Evolutionary conservation across 805 yeast species (phyloP).

Genomic region (Kodamaea hsintzibuensis): DNA sequence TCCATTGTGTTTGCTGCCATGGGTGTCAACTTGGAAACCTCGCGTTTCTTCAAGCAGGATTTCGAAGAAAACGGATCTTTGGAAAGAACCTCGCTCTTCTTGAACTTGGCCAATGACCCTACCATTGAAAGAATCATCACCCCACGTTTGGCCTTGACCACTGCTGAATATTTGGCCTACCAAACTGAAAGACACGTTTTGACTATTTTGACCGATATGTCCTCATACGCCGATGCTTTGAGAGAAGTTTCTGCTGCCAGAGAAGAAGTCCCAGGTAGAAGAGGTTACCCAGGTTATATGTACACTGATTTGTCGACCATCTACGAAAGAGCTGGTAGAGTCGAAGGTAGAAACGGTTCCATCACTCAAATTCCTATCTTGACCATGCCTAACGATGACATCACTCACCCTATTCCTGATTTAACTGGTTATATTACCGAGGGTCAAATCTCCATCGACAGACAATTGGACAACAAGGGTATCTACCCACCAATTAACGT

Average conservation of each 20-base stretch:
- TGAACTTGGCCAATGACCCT: constrained; percentile 98
- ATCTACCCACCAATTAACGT: constrained; percentile 98
- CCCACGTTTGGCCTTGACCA: constrained; percentile 97
- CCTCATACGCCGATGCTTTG: constrained; percentile 99
- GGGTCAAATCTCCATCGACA: constrained; percentile 97
- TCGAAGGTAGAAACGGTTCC: constrained; percentile 99
- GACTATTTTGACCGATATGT: constrained; percentile 98
- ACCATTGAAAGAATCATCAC: constrained; percentile 99
- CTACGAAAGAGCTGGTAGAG: constrained; percentile 99
- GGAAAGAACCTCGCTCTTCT: constrained; percentile 95
- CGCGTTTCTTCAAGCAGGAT: constrained; percentile 98
- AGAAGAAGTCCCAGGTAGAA: constrained; percentile 99
- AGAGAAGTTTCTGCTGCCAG: constrained; percentile 99
- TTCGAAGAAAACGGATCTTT: constrained; percentile 98
- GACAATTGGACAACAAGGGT: constrained; percentile 96
- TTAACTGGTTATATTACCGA: constrained; percentile 99
- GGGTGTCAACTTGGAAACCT: constrained; percentile 99
- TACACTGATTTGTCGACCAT: constrained; percentile 98
- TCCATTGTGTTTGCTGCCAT: constrained; percentile 99
- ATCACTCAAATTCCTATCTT: constrained; percentile 98
- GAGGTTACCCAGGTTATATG: constrained; percentile 99
- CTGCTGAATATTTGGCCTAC: constrained; percentile 97
- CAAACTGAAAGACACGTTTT: constrained; percentile 99
- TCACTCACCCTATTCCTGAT: constrained; percentile 99
- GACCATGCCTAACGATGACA: constrained; percentile 99